phyloP scores from a whole-genome alignment of 345 rosid species.

The Jatropha curcas region DNA sequence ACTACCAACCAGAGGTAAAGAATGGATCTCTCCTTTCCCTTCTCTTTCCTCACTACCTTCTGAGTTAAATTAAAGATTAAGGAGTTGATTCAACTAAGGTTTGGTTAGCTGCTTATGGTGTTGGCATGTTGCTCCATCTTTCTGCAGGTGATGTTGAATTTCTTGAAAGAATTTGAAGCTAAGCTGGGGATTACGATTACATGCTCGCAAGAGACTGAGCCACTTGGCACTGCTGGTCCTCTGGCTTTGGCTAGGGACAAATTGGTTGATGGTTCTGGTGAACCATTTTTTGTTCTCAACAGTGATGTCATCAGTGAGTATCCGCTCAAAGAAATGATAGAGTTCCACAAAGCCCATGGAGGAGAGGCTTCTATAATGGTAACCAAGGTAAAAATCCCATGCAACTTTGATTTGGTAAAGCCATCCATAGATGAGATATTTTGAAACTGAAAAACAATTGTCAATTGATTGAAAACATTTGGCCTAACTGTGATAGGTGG shows the following conservation, averaged over 20 bases:
- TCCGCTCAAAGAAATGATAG: slow-evolving; percentile 78
- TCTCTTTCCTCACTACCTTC: neutral
- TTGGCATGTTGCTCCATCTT: slow-evolving; percentile 11
- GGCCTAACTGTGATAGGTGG: slow-evolving; percentile 52
- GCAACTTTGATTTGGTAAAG: neutral
- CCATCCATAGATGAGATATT: neutral
- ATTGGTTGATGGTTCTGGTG: slow-evolving; percentile 71
- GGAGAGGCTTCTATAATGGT: slow-evolving; percentile 99
- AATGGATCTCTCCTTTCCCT: neutral
- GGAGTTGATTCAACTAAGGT: neutral
- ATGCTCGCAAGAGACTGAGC: slow-evolving; percentile 99
- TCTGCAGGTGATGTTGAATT: slow-evolving; percentile 83
- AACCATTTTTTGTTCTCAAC: slow-evolving; percentile 96
- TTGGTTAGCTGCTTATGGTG: neutral
- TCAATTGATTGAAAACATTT: slow-evolving; percentile 6
- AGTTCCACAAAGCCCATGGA: slow-evolving; percentile 85
- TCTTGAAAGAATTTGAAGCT: slow-evolving; percentile 85
- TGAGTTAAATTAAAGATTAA: neutral
- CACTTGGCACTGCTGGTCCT: slow-evolving; percentile 99
- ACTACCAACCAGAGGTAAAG: slow-evolving; percentile 93
- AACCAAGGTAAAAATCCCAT: slow-evolving; percentile 66
- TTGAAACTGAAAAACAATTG: neutral
- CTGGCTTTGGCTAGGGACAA: slow-evolving; percentile 96
- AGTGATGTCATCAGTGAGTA: slow-evolving; percentile 99
- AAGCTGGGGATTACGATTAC: slow-evolving; percentile 88